Conservation (phyloP, 2,329 filamentous ascomycete species). For the Dryadomyces sulphureus region DNA sequence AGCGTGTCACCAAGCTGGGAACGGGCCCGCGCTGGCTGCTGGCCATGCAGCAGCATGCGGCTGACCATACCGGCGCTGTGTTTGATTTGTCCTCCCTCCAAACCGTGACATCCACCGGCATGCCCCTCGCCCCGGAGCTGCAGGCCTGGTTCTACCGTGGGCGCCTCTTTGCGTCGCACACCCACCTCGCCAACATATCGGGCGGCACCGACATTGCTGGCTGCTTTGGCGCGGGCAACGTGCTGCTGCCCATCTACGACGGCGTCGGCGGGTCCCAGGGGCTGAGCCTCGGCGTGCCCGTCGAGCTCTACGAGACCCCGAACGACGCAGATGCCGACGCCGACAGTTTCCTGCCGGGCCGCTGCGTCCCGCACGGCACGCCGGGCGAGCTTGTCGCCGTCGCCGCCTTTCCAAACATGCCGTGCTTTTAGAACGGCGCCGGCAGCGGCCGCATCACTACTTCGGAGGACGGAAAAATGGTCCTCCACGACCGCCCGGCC, state of each 20-base stretch:
- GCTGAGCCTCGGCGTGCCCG: conserved; percentile 30
- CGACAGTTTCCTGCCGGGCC: conserved; percentile 24
- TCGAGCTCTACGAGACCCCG: conserved; percentile 49
- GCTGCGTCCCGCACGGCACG: conserved; percentile 37
- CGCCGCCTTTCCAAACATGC: conserved; percentile 60
- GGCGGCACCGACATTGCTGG: conserved; percentile 63
- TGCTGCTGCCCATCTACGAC: conserved; percentile 49
- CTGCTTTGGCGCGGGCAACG: conserved; percentile 50
- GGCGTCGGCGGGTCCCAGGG: conserved; percentile 40
- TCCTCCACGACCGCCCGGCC: conserved; percentile 9
- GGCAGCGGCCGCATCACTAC: conserved; percentile 9
- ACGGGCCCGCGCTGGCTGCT: conserved; percentile 64
- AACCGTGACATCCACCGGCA: conserved; percentile 58
- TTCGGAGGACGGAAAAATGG: conserved; percentile 7
- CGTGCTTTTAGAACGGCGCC: conserved; percentile 48
- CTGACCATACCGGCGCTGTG: conserved; percentile 40
- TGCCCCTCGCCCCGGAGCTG: conserved; percentile 63
- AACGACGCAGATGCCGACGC: conserved; percentile 24
- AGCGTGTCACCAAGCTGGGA: conserved; percentile 57
- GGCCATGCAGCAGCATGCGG: conserved; percentile 45
- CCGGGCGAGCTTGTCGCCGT: conserved; percentile 64
- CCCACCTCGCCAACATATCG: conserved; percentile 59
- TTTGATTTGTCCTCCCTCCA: conserved; percentile 46
- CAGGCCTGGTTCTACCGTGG: conserved; percentile 67
- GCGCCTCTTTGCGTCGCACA: conserved; percentile 47